Percentiles rank a stretch among this genome's conserved stretches.
These are phyloP conservation scores for Podaxis mareebaensis DNA, from an alignment of 768 basidiomycete species.

Conservation along the genomic window DNA sequence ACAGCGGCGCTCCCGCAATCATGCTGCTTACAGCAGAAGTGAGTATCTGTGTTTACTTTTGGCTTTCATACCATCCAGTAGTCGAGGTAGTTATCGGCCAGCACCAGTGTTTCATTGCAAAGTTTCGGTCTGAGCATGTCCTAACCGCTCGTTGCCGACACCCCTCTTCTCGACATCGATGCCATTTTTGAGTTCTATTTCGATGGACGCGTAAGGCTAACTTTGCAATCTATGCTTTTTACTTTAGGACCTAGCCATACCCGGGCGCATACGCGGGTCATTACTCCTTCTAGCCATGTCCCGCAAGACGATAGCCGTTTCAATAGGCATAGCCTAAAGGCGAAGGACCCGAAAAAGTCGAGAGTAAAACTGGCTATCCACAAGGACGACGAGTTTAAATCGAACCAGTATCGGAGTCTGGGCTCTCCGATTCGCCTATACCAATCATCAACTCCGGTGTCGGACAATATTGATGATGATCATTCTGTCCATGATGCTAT, in stretches of 20 bases:
- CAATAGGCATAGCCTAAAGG: not conserved
- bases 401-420: not conserved
- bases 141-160: not conserved
- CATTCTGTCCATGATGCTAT: constrained; percentile 9
- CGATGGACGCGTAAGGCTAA: not conserved
- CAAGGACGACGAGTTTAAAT: not conserved
- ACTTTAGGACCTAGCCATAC: constrained; percentile 5
- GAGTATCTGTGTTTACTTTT: not conserved
- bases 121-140: constrained; percentile 1
- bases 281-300: not conserved
- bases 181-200: not conserved
- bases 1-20: constrained; percentile 1
- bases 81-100: not conserved
- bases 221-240: not conserved
- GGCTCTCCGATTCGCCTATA: not conserved
- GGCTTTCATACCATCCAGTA: not conserved
- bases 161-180: not conserved
- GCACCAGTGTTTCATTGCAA: not conserved
- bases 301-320: not conserved
- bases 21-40: constrained; percentile 3
- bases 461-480: constrained; percentile 9
- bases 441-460: constrained; percentile 6
- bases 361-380: not conserved
- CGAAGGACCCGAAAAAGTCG: not conserved
- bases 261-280: not conserved